A percentile compares a stretch with the other conserved stretches of the same genome.
Conservation (phyloP, 1,284 basidiomycete genomes). For the Pseudomicrostroma phylloplanum region DNA sequence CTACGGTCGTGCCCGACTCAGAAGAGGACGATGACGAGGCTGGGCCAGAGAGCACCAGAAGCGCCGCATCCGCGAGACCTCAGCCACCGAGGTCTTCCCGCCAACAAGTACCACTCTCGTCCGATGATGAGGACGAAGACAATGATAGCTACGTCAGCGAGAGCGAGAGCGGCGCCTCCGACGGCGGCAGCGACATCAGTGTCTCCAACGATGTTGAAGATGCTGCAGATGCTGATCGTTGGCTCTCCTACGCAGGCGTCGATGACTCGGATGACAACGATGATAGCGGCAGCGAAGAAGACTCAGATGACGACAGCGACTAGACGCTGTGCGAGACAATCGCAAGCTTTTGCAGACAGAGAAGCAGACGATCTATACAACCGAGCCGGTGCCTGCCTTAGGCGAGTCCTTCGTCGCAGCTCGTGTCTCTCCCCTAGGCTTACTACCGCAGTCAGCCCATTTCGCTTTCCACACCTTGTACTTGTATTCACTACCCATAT, state of each 20-base stretch:
- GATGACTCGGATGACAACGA: constrained; percentile 1
- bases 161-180: not conserved
- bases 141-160: not conserved
- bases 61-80: too few species aligned
- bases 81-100: not conserved
- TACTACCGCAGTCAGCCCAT: too few species aligned
- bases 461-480: too few species aligned
- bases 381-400: too few species aligned
- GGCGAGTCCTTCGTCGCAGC: too few species aligned
- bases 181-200: not conserved
- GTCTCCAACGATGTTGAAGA: not conserved
- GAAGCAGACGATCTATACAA: too few species aligned
- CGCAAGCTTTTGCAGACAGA: too few species aligned
- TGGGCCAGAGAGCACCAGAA: not conserved
- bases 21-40: not conserved
- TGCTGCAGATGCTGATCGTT: not conserved
- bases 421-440: too few species aligned
- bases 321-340: not conserved
- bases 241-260: not conserved
- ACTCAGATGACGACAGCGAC: not conserved
- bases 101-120: not conserved
- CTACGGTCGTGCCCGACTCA: not conserved
- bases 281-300: not conserved
- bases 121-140: not conserved
- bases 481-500: too few species aligned